Percentiles rank a stretch among this genome's conserved stretches.
phyloP scores from a whole-genome alignment of 2,329 filamentous ascomycete species.

The Nigrospora sphaerica region DNA sequence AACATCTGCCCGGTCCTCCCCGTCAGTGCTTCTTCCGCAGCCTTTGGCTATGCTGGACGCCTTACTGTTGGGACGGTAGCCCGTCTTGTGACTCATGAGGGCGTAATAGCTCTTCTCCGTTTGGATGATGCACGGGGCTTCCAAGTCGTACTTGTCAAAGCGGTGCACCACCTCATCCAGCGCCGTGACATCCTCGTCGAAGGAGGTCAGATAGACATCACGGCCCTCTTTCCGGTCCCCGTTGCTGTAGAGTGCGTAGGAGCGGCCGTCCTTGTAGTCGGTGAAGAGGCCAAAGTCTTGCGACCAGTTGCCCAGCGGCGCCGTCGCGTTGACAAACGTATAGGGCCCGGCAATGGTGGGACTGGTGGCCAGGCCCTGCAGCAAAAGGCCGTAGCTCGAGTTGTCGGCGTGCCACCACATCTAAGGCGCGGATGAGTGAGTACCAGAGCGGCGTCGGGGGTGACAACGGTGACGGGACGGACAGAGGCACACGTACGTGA shows the following conservation, averaged over 20 bases:
- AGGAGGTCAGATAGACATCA: slow-evolving; percentile 49
- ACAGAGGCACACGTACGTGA: slow-evolving; percentile 33
- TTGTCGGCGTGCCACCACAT: slow-evolving; percentile 59
- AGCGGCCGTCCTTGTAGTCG: slow-evolving; percentile 48
- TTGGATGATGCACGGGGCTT: slow-evolving; percentile 53
- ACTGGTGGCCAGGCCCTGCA: slow-evolving; percentile 49
- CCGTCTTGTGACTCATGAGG: slow-evolving; percentile 57
- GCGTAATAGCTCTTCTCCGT: slow-evolving; percentile 54
- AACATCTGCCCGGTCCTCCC: slow-evolving; percentile 26
- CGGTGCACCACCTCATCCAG: slow-evolving; percentile 45
- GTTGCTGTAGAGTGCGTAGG: slow-evolving; percentile 53
- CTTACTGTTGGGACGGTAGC: slow-evolving; percentile 50
- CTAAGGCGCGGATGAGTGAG: slow-evolving; percentile 5
- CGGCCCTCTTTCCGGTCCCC: slow-evolving; percentile 47
- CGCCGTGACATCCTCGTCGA: slow-evolving; percentile 43
- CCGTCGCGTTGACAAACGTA: slow-evolving; percentile 42
- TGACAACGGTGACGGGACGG: not conserved
- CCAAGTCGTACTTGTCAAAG: slow-evolving; percentile 53
- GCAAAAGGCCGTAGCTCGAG: slow-evolving; percentile 44
- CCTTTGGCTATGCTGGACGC: not conserved
- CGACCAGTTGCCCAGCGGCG: slow-evolving; percentile 54
- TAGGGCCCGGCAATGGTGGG: slow-evolving; percentile 47
- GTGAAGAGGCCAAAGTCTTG: slow-evolving; percentile 56
- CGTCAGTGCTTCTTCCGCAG: slow-evolving; percentile 1
- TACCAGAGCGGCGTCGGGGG: not conserved